Base-by-base conservation (phyloP, 106 monocot species). In the Platanthera guangdongensis region DNA sequence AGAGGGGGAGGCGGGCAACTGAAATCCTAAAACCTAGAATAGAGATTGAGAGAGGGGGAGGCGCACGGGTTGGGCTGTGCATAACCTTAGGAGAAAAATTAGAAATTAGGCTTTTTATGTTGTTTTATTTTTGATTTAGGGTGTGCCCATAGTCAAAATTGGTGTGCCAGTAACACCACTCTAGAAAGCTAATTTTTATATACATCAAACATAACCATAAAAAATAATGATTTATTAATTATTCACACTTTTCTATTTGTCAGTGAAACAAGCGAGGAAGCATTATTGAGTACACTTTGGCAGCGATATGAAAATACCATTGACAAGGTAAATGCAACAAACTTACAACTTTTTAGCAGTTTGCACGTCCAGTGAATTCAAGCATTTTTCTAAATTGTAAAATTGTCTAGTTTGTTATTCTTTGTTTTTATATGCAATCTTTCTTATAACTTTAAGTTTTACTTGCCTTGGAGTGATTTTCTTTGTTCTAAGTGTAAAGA, bases 201-300 rank as follows among this genome's bases (percentile, higher is more conserved):
- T 30, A 10, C 65, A 30, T 65, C 30, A 13, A 32, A 65, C 12
- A 32, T 30, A 12, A 65, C 65, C 2, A 10, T 32, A 10, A 11
- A 32, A 65, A 30, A 30, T 10, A 19, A 65, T 30, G 32, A 30
- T 65, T 32, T 70, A 6, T 70, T 70, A 55, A 45, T 54, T 19
- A 49, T 57, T 30, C 53, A 28, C 74, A 47, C 45, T 3, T 74
- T 68, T 57, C 6, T 9, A 78, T n/a, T 15, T 80, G 50, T 39
- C 76, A 97, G 97, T 79, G 85, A 97, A 72, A 79, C 55, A 52
- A 89, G 88, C 6, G 91, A 90, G 73, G 97, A 97, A 76, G 89
- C 83, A 68, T 80, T 91, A 51, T 48, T 97, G 45, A 84, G 71
- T 79, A 81, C 71, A 75, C 85, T 97, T 80, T 97, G 97, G 97